Percentiles rank a stretch among this genome's conserved stretches.
Conservation (phyloP, 345 rosid species). For the Melastoma malabathricum region DNA sequence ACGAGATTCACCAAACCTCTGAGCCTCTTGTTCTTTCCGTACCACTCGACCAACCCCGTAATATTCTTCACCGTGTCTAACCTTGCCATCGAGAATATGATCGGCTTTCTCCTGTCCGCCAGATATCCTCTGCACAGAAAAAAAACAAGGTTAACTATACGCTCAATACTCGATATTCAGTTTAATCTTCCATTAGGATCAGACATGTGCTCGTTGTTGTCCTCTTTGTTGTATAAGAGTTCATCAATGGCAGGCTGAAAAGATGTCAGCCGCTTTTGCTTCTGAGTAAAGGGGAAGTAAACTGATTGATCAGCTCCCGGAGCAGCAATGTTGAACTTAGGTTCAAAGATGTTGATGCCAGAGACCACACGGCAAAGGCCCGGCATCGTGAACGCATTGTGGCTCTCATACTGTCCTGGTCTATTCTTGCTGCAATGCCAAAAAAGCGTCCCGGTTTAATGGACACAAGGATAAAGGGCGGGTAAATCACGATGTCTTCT, state of each 20-base stretch:
- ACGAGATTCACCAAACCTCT: conserved; percentile 74
- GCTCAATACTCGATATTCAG: not conserved
- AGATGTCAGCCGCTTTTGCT: conserved; percentile 31
- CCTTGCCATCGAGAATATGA: conserved; percentile 98
- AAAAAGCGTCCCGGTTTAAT: not conserved
- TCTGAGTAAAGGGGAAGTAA: conserved; percentile 64
- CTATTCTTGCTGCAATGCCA: conserved; percentile 44
- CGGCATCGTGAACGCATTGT: conserved; percentile 73
- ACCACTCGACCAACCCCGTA: conserved; percentile 82
- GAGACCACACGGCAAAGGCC: conserved; percentile 77
- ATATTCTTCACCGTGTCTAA: conserved; percentile 86
- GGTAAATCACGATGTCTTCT: not conserved
- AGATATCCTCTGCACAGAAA: conserved; percentile 58
- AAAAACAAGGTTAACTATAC: not conserved
- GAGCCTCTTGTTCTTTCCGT: conserved; percentile 65
- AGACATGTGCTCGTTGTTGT: conserved; percentile 68
- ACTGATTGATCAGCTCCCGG: conserved; percentile 97
- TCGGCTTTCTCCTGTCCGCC: conserved; percentile 58
- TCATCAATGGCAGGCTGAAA: conserved; percentile 72
- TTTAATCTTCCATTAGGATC: conserved; percentile 3
- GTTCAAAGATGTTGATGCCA: conserved; percentile 83
- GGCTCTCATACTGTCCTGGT: conserved; percentile 91
- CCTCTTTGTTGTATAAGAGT: conserved; percentile 48
- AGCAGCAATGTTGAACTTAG: conserved; percentile 85
- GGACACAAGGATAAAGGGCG: not conserved